Evolutionary conservation across 2,329 filamentous ascomycete genomes (phyloP).

Genomic region (Arthrobotrys pseudoclavata): DNA sequence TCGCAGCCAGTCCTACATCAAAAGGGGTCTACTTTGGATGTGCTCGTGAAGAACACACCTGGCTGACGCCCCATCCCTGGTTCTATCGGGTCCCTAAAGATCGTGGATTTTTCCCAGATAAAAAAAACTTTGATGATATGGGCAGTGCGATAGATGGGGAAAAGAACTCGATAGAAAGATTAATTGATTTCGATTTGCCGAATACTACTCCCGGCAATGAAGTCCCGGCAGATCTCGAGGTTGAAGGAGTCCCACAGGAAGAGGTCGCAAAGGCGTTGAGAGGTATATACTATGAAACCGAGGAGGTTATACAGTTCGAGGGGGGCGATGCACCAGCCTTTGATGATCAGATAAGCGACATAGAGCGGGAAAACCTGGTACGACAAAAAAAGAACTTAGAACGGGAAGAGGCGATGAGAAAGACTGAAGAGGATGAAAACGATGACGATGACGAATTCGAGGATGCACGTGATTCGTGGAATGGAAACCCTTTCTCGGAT

Average conservation of each 20-base stretch:
- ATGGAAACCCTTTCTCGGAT: neutral
- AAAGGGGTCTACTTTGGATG: constrained; percentile 32
- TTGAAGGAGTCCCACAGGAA: no score
- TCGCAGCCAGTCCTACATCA: neutral
- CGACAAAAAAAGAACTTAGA: neutral
- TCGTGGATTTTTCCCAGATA: constrained; percentile 24
- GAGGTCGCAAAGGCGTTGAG: neutral
- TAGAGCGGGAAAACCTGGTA: neutral
- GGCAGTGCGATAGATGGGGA: neutral
- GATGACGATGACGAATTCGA: neutral
- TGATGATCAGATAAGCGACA: neutral
- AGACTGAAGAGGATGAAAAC: neutral
- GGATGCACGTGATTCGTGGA: neutral
- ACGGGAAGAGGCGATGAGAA: neutral
- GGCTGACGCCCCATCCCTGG: constrained; percentile 18
- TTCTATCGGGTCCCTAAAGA: constrained; percentile 28
- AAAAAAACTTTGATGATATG: neutral
- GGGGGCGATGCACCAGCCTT: neutral
- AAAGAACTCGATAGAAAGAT: neutral
- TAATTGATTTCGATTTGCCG: constrained; percentile 24
- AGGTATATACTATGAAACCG: neutral
- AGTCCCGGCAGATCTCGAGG: neutral
- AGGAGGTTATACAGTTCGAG: neutral
- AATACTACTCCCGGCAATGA: neutral
- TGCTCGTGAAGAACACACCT: neutral